Evolutionary conservation across 2,329 filamentous ascomycete species (phyloP), one percentile per base, ranked within the genome.

Genomic region (Aspergillus pseudoterreus): DNA sequence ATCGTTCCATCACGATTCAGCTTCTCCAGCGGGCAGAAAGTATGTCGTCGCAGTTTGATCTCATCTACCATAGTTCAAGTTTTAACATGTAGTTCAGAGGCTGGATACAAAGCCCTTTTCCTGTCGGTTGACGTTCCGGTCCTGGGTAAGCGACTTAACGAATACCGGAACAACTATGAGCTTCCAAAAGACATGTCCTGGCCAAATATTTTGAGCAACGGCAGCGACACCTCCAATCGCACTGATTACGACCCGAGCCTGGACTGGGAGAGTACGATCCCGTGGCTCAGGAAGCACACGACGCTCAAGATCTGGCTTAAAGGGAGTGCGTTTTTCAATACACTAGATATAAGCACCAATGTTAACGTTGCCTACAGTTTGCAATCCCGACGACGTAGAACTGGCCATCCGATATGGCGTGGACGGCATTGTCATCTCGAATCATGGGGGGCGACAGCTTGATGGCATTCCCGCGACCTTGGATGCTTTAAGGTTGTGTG

Each of bases 121-220:
- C 60, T 84, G 1, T 78, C 80, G 0, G 78, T 81, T 1, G 81
- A 84, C 55, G 73, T 74, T 0, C 80, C 81, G 0, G 73, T 80
- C 1, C 68, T 83, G 0, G 81, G 80, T 0, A 72, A 75, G 19
- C 71, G 81, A 0, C 68, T 80, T 30, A 79, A 81, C 42, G 80
- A 83, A 58, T 75, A 75, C 56, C 73, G 78, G 3, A 81, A 81
- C 54, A 70, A 76, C 38, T 83, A 82, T 61, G 58, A 61, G 1
- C 65, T 79, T 9, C 78, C 78, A 0, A 64, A 71, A 11, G 69
- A 70, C 39, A 68, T 78, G 55, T 61, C 59, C 9, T 76, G 67
- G 55, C 75, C 75, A 4, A 79, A 78, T 53, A 71, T 77, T 12
- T 59, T 71, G 11, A 67, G 62, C 27, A 54, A 59, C 35, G 58